Evolutionary conservation across 345 rosid species (phyloP).

Genomic region (Raphanus raphanistrum): DNA sequence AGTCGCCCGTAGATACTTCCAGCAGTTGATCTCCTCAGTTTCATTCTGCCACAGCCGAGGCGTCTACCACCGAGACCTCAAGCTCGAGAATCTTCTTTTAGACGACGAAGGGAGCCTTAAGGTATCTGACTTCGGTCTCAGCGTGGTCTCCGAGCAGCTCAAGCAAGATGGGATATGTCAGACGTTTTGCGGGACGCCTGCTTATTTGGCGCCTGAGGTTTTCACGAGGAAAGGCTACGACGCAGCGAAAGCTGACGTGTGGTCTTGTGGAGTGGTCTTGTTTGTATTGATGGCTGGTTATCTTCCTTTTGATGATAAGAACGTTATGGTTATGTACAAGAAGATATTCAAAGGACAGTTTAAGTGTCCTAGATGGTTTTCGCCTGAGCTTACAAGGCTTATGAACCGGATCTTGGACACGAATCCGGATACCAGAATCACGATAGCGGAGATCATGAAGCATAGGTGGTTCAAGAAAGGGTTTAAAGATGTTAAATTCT

Average conservation of each 20-base stretch:
- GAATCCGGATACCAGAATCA: constrained; percentile 78
- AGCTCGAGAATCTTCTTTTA: constrained; percentile 80
- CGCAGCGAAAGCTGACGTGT: constrained; percentile 84
- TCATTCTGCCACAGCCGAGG: constrained; percentile 89
- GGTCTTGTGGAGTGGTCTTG: constrained; percentile 90
- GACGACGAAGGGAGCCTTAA: constrained; percentile 72
- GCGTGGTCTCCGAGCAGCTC: constrained; percentile 72
- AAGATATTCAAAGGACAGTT: constrained; percentile 77
- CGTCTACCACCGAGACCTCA: constrained; percentile 84
- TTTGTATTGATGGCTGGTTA: constrained; percentile 80
- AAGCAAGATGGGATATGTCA: constrained; percentile 66
- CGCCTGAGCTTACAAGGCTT: constrained; percentile 65
- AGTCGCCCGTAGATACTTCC: constrained; percentile 66
- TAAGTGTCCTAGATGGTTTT: constrained; percentile 84
- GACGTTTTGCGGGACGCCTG: constrained; percentile 87
- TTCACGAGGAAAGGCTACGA: constrained; percentile 74
- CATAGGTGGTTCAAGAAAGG: constrained; percentile 77
- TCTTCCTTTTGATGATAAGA: constrained; percentile 83
- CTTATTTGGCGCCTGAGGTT: constrained; percentile 85
- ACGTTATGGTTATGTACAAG: constrained; percentile 69
- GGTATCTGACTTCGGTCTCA: constrained; percentile 84
- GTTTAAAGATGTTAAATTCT: constrained; percentile 53
- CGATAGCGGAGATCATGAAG: constrained; percentile 67
- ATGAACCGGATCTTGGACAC: constrained; percentile 66
- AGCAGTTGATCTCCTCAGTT: constrained; percentile 78